Evolutionary conservation across 768 basidiomycete genomes (phyloP), one percentile per base, ranked within the genome.

Genomic region (Termitomyces sp.): DNA sequence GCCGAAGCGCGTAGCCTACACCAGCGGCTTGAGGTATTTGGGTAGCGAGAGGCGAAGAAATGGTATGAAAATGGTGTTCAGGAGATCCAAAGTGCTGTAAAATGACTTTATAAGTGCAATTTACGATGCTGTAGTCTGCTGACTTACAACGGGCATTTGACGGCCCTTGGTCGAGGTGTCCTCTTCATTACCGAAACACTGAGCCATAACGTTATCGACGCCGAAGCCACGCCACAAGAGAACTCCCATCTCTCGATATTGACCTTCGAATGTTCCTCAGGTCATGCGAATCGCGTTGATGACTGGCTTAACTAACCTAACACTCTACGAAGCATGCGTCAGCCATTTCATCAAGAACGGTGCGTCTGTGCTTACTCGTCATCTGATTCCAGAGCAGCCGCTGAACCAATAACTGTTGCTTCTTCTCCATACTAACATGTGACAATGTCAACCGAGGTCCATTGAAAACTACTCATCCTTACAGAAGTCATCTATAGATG

Each of bases 21-120:
- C 94, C 95, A 0, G 94, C 94, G 24, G 93, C 95, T 71, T 95
- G 93, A 7, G 92, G 94, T 63, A 97, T 92, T 72, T 98, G 94
- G 1, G 95, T 98, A 10, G 90, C 92, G 28, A 98, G 79, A 1
- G 94, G 90, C 6, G 92, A 94, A 3, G 95, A 97, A 59, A 97
- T 97, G 20, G 91, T 92, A 72, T 94, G 91, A 69, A 95, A 96
- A 69, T 96, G 94, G 58, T 89, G 83, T 57, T 84, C 74, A 1
- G 81, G 79, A 5, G 93, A 93, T 15, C 92, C 91, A 70, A 94
- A 93, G 67, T 98, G 94, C 83, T 93, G 29, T 24, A 39, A 2
- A 13, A 18, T 58, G 60, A 55, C 49, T 51, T n/a, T n/a, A 39
- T 62, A n/a, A 62, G 53, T 45, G 45, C 34, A 31, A 10, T 34